A percentile compares a stretch with the other conserved stretches of the same genome.
Conservation (phyloP, 176 grass and related monocot species). For the barley (Hordeum vulgare) region DNA sequence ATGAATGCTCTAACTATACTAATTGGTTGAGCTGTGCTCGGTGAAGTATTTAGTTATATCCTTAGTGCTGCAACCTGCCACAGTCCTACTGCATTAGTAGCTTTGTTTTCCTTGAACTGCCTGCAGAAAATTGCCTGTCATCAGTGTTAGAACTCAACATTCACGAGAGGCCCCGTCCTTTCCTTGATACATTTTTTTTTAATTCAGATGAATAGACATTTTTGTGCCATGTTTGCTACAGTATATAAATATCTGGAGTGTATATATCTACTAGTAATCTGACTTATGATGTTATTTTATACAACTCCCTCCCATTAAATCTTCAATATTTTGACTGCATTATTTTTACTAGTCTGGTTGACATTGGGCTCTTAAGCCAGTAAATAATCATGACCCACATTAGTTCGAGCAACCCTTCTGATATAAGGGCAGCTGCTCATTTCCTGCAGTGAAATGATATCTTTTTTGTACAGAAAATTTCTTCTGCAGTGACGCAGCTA, state of each 20-base stretch:
- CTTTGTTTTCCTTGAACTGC: not conserved
- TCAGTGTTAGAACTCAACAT: too few species aligned
- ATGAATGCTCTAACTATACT: not conserved
- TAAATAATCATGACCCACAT: not conserved
- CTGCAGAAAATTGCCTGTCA: too few species aligned
- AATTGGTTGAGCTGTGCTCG: not conserved
- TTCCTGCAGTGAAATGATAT: not conserved
- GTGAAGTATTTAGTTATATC: not conserved
- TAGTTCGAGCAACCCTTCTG: not conserved
- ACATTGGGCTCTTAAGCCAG: not conserved
- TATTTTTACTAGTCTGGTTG: not conserved
- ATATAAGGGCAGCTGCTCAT: not conserved
- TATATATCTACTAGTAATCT: not conserved
- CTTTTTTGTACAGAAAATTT: not conserved
- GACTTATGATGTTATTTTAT: not conserved
- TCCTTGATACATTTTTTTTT: not conserved
- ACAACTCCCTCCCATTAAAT: not conserved
- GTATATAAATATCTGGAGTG: not conserved
- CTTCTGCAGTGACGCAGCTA: too few species aligned
- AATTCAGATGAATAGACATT: not conserved
- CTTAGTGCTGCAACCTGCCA: not conserved
- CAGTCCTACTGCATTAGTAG: not conserved
- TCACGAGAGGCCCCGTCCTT: not conserved
- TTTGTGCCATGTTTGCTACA: not conserved
- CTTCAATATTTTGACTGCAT: not conserved